These are phyloP conservation scores for Cryptosporidium ubiquitum DNA, from an alignment of 169 alveolate species.

Conservation along the genomic window DNA sequence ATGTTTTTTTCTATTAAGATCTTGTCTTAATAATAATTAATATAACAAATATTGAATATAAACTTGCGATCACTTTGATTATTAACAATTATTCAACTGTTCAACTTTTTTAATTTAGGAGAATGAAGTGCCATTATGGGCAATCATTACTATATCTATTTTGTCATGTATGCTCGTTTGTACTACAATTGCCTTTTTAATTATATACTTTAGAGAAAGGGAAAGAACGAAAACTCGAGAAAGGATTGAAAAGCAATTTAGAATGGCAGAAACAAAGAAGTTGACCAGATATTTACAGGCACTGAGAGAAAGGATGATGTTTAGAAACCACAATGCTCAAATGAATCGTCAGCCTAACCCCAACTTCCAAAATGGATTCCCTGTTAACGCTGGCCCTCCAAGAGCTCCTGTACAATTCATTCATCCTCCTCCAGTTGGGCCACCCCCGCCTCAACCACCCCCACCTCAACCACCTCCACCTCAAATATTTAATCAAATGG, in stretches of 20 bases:
- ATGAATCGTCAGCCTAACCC: slow-evolving; percentile 9
- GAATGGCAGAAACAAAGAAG: slow-evolving; percentile 64
- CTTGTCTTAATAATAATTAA: background rate
- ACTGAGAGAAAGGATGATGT: slow-evolving; percentile 65
- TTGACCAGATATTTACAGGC: slow-evolving; percentile 42
- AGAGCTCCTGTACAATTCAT: background rate
- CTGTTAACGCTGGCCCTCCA: background rate
- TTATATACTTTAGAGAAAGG: slow-evolving; percentile 53
- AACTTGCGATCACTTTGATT: background rate
- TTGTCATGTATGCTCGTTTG: slow-evolving; percentile 26
- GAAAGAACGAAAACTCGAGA: slow-evolving; percentile 67
- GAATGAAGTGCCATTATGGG: slow-evolving; percentile 62
- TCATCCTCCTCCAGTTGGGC: slow-evolving; percentile 10
- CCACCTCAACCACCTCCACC: slow-evolving; percentile 4
- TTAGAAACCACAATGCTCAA: slow-evolving; percentile 23
- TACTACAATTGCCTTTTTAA: slow-evolving; percentile 35
- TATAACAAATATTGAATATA: background rate
- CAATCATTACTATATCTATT: slow-evolving; percentile 42
- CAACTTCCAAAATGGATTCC: slow-evolving; percentile 22
- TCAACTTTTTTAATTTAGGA: background rate
- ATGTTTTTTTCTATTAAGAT: background rate
- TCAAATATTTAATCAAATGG: slow-evolving; percentile 1
- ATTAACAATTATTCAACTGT: background rate
- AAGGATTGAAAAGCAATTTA: slow-evolving; percentile 66
- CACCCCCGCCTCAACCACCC: slow-evolving; percentile 4